Conservation (phyloP, 75 land plant genomes). For the Azolla pinnata region DNA sequence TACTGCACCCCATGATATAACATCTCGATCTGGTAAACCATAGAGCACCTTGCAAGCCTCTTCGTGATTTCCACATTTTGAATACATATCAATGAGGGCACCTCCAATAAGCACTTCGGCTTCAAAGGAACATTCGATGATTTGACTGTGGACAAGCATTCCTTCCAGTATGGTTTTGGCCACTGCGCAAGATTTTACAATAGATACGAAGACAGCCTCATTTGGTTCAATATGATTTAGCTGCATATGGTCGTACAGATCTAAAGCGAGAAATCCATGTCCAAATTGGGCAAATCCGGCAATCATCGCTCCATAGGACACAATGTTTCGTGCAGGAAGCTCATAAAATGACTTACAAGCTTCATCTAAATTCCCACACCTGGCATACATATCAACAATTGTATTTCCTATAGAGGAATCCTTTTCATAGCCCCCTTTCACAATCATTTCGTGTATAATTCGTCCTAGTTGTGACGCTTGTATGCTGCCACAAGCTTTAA, state of each 20-base stretch:
- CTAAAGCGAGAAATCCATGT: constrained; percentile 12
- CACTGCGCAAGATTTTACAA: constrained; percentile 4
- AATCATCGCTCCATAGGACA: constrained; percentile 26
- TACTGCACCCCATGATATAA: constrained; percentile 22
- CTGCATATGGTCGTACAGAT: constrained; percentile 15
- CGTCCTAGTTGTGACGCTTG: constrained; percentile 46
- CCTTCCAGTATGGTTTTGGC: constrained; percentile 35
- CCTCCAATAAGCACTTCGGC: constrained; percentile 27
- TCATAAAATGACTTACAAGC: constrained; percentile 15
- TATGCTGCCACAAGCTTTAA: constrained; percentile 14
- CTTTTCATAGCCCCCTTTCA: constrained; percentile 43
- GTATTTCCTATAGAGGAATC: constrained; percentile 18
- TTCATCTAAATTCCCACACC: constrained; percentile 17
- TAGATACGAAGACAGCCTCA: constrained; percentile 16
- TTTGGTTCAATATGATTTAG: constrained; percentile 8
- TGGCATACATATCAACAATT: constrained; percentile 16
- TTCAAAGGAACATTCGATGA: constrained; percentile 46
- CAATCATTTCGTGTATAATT: constrained; percentile 43
- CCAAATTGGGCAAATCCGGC: constrained; percentile 14
- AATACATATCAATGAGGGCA: constrained; percentile 22
- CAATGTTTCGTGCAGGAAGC: constrained; percentile 15
- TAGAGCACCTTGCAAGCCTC: constrained; percentile 17
- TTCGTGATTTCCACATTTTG: constrained; percentile 18
- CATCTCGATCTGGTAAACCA: constrained; percentile 17
- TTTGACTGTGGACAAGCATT: constrained; percentile 42